These are phyloP conservation scores for Hura crepitans DNA, from an alignment of 441 rosid species.

Conservation along the genomic window DNA sequence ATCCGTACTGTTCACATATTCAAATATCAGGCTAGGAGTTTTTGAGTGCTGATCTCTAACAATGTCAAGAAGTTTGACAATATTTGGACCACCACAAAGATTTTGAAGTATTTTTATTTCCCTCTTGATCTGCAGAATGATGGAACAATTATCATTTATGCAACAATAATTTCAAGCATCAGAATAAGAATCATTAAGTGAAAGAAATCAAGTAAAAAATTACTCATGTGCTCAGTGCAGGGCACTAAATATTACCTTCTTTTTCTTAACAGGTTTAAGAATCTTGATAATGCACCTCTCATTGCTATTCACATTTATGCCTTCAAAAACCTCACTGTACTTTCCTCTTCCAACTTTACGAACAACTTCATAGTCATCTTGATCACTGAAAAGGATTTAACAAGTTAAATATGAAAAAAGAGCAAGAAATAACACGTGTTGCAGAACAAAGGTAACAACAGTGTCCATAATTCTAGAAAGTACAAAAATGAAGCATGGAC, in stretches of 20 bases:
- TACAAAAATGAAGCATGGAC: background rate
- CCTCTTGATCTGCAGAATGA: conserved; percentile 68
- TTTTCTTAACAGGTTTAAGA: conserved; percentile 95
- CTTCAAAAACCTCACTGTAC: conserved; percentile 92
- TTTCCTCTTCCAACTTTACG: conserved; percentile 94
- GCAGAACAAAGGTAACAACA: background rate
- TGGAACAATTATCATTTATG: conserved; percentile 3
- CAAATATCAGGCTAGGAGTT: conserved; percentile 94
- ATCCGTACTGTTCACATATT: conserved; percentile 88
- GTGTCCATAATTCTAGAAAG: background rate
- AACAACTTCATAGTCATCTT: conserved; percentile 90
- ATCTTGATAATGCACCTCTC: conserved; percentile 87
- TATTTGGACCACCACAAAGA: conserved; percentile 82
- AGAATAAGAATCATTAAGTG: conserved; percentile 1
- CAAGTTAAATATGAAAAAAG: background rate
- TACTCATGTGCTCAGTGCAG: background rate
- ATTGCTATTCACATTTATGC: conserved; percentile 69
- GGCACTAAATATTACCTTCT: conserved; percentile 51
- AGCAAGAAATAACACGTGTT: background rate
- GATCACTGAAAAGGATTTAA: conserved; percentile 44
- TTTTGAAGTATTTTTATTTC: conserved; percentile 95
- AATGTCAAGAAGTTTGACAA: conserved; percentile 78
- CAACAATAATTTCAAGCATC: conserved; percentile 3
- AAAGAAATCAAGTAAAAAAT: background rate
- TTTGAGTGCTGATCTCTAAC: conserved; percentile 94